Conservation (phyloP, 139 green algal genomes). For the Volvox reticuliferus region DNA sequence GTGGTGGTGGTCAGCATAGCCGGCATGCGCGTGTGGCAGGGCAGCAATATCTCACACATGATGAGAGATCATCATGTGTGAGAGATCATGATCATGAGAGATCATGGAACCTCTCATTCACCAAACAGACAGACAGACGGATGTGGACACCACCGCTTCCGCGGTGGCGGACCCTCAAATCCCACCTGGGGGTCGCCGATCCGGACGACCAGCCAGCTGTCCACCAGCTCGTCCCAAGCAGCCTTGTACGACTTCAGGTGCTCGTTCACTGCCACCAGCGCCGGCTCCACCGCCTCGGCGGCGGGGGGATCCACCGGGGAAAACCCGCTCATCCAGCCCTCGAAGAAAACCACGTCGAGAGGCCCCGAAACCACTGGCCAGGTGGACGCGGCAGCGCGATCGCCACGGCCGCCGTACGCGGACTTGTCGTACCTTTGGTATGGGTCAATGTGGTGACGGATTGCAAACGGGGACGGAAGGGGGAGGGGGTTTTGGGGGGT, state of each 20-base stretch:
- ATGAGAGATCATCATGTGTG: too few relatives aligned
- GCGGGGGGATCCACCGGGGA: constrained; percentile 58
- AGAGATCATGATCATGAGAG: too few relatives aligned
- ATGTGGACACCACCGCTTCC: too few relatives aligned
- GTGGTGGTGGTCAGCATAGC: too few relatives aligned
- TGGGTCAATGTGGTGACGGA: too few relatives aligned
- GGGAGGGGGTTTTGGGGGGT: too few relatives aligned
- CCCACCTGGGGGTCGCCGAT: constrained; percentile 82
- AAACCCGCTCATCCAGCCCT: constrained; percentile 99
- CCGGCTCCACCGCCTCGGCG: constrained; percentile 60
- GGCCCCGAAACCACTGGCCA: constrained; percentile 82
- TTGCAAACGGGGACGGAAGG: too few relatives aligned
- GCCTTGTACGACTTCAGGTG: constrained; percentile 80
- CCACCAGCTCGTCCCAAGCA: constrained; percentile 87
- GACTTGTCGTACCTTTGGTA: constrained; percentile 95
- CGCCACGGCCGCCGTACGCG: constrained; percentile 80
- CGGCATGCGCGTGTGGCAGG: too few relatives aligned
- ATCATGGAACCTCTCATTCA: too few relatives aligned
- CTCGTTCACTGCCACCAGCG: constrained; percentile 82
- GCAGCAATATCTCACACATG: too few relatives aligned
- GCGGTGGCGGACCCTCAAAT: background rate
- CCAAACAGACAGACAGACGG: too few relatives aligned
- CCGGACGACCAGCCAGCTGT: constrained; percentile 95
- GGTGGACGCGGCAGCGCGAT: constrained; percentile 73
- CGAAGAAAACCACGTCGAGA: constrained; percentile 94